phyloP scores from a whole-genome alignment of 345 rosid genomes.

The Citrus australasica region DNA sequence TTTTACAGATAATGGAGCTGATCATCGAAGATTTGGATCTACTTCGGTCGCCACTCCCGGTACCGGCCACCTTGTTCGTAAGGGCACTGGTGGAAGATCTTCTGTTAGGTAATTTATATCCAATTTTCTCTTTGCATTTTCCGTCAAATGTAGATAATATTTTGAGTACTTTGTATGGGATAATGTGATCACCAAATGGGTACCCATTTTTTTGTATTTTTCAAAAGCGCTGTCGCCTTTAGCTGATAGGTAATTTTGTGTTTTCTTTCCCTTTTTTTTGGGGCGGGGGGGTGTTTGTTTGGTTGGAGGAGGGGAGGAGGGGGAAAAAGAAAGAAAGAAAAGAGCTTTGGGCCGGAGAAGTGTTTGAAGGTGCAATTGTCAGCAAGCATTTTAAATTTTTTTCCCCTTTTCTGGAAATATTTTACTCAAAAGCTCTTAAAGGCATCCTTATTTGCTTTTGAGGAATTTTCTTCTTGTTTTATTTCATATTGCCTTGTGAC shows the following conservation, averaged over 20 bases:
- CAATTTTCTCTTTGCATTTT: background rate
- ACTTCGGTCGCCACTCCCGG: conserved; percentile 63
- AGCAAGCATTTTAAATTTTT: background rate
- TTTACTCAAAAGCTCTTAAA: background rate
- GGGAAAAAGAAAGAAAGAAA: background rate
- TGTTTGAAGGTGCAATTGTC: background rate
- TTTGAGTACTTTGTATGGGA: background rate
- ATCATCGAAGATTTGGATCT: conserved; percentile 57
- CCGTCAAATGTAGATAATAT: background rate
- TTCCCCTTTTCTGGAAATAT: background rate
- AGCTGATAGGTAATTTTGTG: background rate
- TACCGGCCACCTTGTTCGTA: conserved; percentile 78
- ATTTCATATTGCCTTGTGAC: background rate
- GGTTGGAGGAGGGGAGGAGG: no score
- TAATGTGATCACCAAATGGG: background rate
- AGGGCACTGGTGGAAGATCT: conserved; percentile 99
- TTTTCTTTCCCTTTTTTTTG: no score
- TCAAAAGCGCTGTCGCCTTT: background rate
- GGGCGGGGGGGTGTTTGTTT: no score
- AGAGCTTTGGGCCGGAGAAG: background rate
- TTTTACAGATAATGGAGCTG: conserved; percentile 54
- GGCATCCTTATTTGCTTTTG: background rate
- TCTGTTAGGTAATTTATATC: conserved; percentile 67
- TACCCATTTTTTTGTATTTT: background rate
- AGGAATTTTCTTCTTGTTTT: background rate